Conservation (phyloP, 2,329 filamentous ascomycete species). For the Ceratocystis smalleyi region DNA sequence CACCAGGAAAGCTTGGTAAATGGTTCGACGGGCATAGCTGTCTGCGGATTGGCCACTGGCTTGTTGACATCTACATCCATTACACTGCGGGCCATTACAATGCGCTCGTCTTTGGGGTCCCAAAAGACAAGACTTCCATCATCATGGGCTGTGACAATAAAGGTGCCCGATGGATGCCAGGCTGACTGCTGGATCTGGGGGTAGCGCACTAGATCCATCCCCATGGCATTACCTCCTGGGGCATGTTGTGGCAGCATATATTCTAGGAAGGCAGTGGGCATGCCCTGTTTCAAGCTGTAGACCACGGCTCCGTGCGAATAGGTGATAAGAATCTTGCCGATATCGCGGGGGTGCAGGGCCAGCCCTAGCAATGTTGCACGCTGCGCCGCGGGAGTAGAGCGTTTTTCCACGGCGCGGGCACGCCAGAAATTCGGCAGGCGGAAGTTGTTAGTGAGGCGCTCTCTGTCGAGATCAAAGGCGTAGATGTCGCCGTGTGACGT, state of each 20-base stretch:
- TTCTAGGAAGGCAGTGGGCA: conserved; percentile 61
- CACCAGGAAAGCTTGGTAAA: conserved; percentile 79
- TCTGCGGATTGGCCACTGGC: conserved; percentile 36
- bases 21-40: conserved; percentile 51
- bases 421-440: conserved; percentile 78
- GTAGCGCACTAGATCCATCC: conserved; percentile 45
- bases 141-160: conserved; percentile 72
- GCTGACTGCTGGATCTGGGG: conserved; percentile 68
- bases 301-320: conserved; percentile 77
- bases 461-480: conserved; percentile 84
- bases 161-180: conserved; percentile 92
- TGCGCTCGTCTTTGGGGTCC: conserved; percentile 76
- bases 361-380: conserved; percentile 51
- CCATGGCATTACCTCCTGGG: conserved; percentile 59
- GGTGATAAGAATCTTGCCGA: conserved; percentile 81
- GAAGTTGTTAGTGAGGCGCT: conserved; percentile 53
- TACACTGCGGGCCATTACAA: conserved; percentile 70
- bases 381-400: conserved; percentile 23
- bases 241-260: conserved; percentile 72
- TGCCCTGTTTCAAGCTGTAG: conserved; percentile 89
- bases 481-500: conserved; percentile 69
- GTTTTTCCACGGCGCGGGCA: conserved; percentile 51
- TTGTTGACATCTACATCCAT: conserved; percentile 59
- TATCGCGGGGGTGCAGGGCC: conserved; percentile 77
- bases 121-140: conserved; percentile 87